Evolutionary conservation across 495 filamentous ascomycete species (phyloP).

Genomic region (Lophiostoma macrostomum): DNA sequence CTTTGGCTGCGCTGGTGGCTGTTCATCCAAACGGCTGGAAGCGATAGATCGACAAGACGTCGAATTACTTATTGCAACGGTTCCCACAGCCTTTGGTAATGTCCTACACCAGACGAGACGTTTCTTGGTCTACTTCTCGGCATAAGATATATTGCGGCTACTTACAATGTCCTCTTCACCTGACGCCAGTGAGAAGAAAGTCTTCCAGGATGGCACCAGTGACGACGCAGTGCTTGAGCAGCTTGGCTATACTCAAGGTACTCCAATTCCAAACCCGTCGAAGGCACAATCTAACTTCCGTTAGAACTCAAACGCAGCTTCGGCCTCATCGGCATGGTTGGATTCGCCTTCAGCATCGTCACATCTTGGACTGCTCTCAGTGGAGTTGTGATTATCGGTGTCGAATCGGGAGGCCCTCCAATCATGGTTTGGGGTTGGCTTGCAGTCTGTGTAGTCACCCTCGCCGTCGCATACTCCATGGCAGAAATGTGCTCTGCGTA

Average conservation of each 20-base stretch:
- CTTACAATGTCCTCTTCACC: conserved; percentile 3
- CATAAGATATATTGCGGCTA: too few species aligned
- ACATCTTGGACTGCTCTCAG: conserved; percentile 57
- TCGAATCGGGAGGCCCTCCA: conserved; percentile 54
- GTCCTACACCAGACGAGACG: too few species aligned
- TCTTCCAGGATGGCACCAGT: conserved; percentile 17
- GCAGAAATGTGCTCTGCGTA: conserved; percentile 58
- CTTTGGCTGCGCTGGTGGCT: too few species aligned
- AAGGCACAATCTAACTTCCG: background rate
- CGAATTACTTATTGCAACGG: too few species aligned
- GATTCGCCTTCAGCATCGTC: conserved; percentile 59
- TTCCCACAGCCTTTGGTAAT: too few species aligned
- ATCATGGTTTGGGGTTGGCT: conserved; percentile 60
- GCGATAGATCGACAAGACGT: too few species aligned
- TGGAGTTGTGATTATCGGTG: conserved; percentile 56
- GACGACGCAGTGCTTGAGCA: conserved; percentile 34
- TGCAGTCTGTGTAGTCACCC: conserved; percentile 48
- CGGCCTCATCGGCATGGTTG: conserved; percentile 58
- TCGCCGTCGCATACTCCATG: conserved; percentile 57
- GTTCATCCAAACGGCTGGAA: too few species aligned
- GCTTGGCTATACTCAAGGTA: conserved; percentile 49
- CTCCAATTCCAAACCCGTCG: background rate
- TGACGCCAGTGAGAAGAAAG: conserved; percentile 16
- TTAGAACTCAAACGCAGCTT: conserved; percentile 57
- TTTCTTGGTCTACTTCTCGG: too few species aligned